phyloP scores from a whole-genome alignment of 441 rosid genomes.

The Syzygium malaccense region DNA sequence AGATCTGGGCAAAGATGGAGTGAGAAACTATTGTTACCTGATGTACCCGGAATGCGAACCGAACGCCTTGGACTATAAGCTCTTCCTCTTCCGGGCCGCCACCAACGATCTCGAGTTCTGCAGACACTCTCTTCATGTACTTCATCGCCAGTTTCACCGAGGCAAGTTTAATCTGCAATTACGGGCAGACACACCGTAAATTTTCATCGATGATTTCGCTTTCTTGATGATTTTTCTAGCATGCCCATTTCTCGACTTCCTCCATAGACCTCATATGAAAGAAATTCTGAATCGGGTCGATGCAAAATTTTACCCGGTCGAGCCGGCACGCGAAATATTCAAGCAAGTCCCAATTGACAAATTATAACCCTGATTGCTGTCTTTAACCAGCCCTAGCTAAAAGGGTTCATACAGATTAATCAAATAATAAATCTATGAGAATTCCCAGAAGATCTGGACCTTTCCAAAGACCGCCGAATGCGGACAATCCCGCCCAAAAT shows the following conservation, averaged over 20 bases:
- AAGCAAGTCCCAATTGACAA: background rate
- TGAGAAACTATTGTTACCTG: conserved; percentile 42
- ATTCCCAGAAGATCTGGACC: background rate
- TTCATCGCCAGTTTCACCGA: conserved; percentile 90
- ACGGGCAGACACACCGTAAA: background rate
- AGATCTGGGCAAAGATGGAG: background rate
- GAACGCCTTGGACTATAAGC: conserved; percentile 78
- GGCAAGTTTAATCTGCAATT: conserved; percentile 70
- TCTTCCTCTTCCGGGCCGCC: conserved; percentile 89
- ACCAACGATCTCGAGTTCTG: conserved; percentile 59
- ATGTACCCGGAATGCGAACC: conserved; percentile 96
- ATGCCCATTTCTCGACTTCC: background rate
- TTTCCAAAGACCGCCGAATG: background rate
- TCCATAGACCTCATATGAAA: background rate
- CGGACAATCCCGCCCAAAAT: background rate
- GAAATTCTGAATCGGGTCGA: background rate
- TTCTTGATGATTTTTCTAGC: background rate
- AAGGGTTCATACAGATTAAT: background rate
- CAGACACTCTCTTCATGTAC: conserved; percentile 92
- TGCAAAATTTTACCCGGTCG: background rate
- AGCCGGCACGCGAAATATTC: background rate
- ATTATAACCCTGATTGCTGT: background rate
- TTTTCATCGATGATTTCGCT: background rate
- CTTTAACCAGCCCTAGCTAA: background rate
- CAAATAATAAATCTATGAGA: background rate